Evolutionary conservation across 2,329 filamentous ascomycete genomes (phyloP).

Genomic region (Myriosclerotinia curreyana): DNA sequence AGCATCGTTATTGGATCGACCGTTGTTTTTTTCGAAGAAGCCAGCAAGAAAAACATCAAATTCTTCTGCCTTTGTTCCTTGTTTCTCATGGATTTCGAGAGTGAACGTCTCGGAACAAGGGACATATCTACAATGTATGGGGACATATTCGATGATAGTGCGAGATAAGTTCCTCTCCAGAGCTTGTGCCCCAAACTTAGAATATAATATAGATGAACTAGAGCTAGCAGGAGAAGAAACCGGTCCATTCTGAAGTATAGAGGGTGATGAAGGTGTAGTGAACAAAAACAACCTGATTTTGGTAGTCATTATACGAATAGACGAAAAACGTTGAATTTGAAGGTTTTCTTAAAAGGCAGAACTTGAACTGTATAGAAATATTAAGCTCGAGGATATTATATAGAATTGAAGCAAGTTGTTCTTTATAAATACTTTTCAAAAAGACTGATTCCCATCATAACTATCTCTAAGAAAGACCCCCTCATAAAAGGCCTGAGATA

Average conservation of each 20-base stretch:
- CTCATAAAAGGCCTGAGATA: too few species aligned
- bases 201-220: neutral
- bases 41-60: too few species aligned
- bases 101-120: neutral
- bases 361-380: too few species aligned
- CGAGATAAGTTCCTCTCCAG: neutral
- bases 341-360: too few species aligned
- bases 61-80: too few species aligned
- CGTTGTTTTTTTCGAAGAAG: too few species aligned
- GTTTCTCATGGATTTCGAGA: neutral
- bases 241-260: neutral
- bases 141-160: neutral
- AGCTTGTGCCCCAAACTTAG: neutral
- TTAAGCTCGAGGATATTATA: too few species aligned
- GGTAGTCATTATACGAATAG: neutral
- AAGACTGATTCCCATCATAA: too few species aligned
- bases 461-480: too few species aligned
- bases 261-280: neutral
- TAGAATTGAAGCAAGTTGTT: too few species aligned
- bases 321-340: neutral
- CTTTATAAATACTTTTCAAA: too few species aligned
- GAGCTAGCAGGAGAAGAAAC: neutral
- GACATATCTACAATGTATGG: neutral
- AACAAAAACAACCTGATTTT: neutral
- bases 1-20: too few species aligned